phyloP scores from a whole-genome alignment of 345 rosid species.

The Syzygium aromaticum region DNA sequence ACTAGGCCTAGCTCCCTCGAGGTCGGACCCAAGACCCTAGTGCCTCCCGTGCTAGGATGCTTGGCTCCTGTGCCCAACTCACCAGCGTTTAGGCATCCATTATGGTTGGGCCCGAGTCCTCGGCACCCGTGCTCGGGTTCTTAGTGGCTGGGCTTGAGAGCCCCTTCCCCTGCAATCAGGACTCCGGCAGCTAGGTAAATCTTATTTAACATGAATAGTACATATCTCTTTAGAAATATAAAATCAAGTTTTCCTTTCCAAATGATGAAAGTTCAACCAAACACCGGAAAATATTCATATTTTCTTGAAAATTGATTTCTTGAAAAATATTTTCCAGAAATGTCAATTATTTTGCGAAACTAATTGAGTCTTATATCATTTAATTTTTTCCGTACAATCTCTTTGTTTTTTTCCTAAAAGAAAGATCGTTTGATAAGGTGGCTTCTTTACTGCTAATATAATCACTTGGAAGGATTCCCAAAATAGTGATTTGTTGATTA shows the following conservation, averaged over 20 bases:
- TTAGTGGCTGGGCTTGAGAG: too few species aligned
- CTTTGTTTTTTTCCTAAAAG: neutral
- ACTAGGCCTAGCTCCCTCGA: fast-evolving
- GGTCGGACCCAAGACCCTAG: neutral
- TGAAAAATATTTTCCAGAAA: neutral
- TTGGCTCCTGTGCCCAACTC: too few species aligned
- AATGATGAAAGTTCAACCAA: fast-evolving
- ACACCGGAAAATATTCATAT: neutral
- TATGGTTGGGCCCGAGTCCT: neutral
- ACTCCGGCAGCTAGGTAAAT: too few species aligned
- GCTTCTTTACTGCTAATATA: neutral
- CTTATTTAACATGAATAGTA: too few species aligned
- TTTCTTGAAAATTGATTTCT: neutral
- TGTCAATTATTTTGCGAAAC: fast-evolving
- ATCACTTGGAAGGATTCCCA: neutral
- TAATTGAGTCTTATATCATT: neutral
- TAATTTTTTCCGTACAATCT: too few species aligned
- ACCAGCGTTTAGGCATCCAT: too few species aligned
- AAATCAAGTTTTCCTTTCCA: too few species aligned
- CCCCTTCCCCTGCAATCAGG: too few species aligned
- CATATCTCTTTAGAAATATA: too few species aligned
- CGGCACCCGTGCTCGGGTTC: neutral
- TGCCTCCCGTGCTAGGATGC: neutral
- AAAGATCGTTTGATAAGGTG: too few species aligned
- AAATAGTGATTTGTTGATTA: neutral